Evolutionary conservation across 2,329 filamentous ascomycete species (phyloP).

Genomic region (Nothopassalora personata): DNA sequence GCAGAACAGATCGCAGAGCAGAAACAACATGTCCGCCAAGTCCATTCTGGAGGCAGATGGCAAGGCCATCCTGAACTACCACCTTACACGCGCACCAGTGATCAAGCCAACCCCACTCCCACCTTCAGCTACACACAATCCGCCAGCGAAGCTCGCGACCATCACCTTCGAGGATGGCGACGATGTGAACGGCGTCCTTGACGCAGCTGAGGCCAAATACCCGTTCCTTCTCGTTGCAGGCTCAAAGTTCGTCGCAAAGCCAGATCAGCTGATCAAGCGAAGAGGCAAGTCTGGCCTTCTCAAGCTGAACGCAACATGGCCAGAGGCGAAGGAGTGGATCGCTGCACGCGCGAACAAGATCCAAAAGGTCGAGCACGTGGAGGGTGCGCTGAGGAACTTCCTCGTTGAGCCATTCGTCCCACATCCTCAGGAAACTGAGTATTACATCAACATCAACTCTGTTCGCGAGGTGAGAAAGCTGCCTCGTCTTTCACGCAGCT

Average conservation of each 20-base stretch:
- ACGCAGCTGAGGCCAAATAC: conserved; percentile 94
- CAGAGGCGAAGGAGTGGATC: conserved; percentile 91
- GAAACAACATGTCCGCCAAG: conserved; percentile 78
- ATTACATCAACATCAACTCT: conserved; percentile 99
- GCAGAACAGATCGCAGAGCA: not conserved
- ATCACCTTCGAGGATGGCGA: conserved; percentile 89
- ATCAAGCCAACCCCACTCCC: conserved; percentile 98
- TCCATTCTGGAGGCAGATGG: conserved; percentile 98
- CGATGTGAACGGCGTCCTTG: conserved; percentile 74
- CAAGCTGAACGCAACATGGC: conserved; percentile 94
- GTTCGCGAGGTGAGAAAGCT: conserved; percentile 84
- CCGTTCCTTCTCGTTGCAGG: conserved; percentile 83
- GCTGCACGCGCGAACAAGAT: conserved; percentile 85
- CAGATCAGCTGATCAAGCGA: conserved; percentile 99
- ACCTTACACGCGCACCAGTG: conserved; percentile 92
- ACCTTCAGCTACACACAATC: conserved; percentile 78
- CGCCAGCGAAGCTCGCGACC: conserved; percentile 82
- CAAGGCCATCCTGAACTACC: conserved; percentile 99
- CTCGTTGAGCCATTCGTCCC: conserved; percentile 97
- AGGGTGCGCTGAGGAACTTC: conserved; percentile 87
- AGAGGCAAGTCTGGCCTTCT: conserved; percentile 97
- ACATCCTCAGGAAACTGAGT: conserved; percentile 91
- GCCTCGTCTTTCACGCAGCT: not conserved
- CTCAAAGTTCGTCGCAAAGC: conserved; percentile 96
- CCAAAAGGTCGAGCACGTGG: conserved; percentile 86